Evolutionary conservation across 768 basidiomycete genomes (phyloP), one percentile per base, ranked within the genome.

Genomic region (Lentinula detonsa): DNA sequence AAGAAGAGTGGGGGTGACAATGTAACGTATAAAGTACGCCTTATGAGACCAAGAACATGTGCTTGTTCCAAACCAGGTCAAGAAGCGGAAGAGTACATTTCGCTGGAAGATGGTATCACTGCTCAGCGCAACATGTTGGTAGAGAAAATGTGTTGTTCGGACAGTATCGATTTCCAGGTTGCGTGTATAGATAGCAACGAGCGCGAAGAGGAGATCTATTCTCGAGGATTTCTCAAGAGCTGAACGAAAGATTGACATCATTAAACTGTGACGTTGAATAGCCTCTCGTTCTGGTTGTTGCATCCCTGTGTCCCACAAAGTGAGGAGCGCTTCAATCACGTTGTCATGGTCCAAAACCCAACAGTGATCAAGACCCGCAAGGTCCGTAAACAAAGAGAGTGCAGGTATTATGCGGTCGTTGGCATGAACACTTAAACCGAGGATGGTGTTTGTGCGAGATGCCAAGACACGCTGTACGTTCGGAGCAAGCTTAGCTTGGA

Each of bases 171-270:
- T 85, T 4, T 91, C 86, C 9, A 91, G 81, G 62, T 86, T 83
- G 64, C 88, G 87, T 28, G 88, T 86, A 74, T 88, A 98, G 51
- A 94, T 75, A 10, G 86, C 85, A 52, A 92, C 85, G 40, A 97
- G 77, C 60, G 95, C 93, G 71, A 97, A 97, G 9, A 98, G 75
- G 6, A 99, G 76, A 67, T 96, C 92, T 51, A 97, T 83, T 49
- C 93, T 88, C 46, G 87, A 84, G n/a, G 83, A 80, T 57, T 84
- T 80, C 64, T 86, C 78, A 50, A 93, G 76, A 0, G 85, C 84
- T 57, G 84, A 82, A 64, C 86, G 84, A 73, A 98, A 94, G 62
- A 98, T 85, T 5, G 84, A 80, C 43, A 93, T 73, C 66, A 94
- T 80, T 52, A 92, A 72, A 5, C 81, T 77, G 64, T 88, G 85